phyloP scores from a whole-genome alignment of 177 flowering plant genomes.

The Tripterygium wilfordii region DNA sequence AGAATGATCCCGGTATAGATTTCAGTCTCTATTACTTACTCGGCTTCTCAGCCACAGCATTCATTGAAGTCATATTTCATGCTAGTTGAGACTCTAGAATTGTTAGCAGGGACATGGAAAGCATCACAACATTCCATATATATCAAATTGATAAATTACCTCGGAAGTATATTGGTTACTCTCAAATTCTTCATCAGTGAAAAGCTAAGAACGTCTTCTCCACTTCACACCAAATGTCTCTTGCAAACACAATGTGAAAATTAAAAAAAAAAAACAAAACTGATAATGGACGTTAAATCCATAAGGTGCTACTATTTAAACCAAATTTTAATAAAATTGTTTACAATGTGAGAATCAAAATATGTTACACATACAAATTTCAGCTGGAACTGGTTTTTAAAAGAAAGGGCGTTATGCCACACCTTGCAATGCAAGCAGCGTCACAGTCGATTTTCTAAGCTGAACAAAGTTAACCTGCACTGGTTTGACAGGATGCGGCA shows the following conservation, averaged over 20 bases:
- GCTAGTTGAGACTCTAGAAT: too few relatives aligned
- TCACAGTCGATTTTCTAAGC: slow-evolving; percentile 31
- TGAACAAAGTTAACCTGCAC: slow-evolving; percentile 43
- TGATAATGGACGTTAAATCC: slow-evolving; percentile 16
- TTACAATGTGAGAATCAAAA: slow-evolving; percentile 38
- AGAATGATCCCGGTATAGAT: too few relatives aligned
- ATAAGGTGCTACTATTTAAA: slow-evolving; percentile 26
- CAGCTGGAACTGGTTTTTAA: slow-evolving; percentile 30
- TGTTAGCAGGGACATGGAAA: too few relatives aligned
- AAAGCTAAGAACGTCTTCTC: slow-evolving; percentile 55
- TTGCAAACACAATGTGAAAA: slow-evolving; percentile 76
- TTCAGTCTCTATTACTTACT: too few relatives aligned
- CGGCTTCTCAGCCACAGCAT: too few relatives aligned
- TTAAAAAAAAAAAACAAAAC: slow-evolving; percentile 37
- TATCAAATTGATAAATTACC: slow-evolving; percentile 44
- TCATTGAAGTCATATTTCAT: too few relatives aligned
- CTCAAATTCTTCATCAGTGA: slow-evolving; percentile 56
- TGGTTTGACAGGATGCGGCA: too few relatives aligned
- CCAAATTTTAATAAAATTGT: slow-evolving; percentile 25
- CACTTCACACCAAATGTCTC: slow-evolving; percentile 65
- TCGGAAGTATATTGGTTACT: slow-evolving; percentile 25
- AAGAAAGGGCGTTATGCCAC: slow-evolving; percentile 36
- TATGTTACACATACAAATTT: slow-evolving; percentile 72
- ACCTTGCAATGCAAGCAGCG: slow-evolving; percentile 50
- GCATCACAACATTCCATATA: too few relatives aligned